Evolutionary conservation across 2,329 filamentous ascomycete genomes (phyloP), one percentile per base, ranked within the genome.

Genomic region (Botrytis fabae): DNA sequence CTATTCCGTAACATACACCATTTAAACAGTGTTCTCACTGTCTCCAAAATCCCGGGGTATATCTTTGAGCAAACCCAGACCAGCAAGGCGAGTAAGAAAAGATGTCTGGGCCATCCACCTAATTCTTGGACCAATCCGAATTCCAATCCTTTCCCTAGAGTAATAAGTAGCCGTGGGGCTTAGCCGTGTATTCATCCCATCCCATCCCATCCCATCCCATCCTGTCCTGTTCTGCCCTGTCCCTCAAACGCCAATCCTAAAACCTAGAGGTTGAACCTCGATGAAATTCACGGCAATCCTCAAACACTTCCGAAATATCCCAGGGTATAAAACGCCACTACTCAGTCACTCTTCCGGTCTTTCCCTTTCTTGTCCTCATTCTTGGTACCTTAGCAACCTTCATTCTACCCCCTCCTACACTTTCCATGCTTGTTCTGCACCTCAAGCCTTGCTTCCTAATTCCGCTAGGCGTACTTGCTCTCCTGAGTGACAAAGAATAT

Each of bases 301-400:
- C 46, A 32, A 66, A 28, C 32, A 65, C 22, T 40, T n/a, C 28
- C 6, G 4, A 3, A 38, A 54, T 20, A n/a, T 28, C 9, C 35
- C 65, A 57, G 35, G 65, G 32, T 54, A 71, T 42, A 35, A 5
- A 66, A 59, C 12, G 10, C 32, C 54, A 60, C 25, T 46, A 59
- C 12, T 48, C 28, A 25, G 32, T 18, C 35, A 61, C 64, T 51
- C 40, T 69, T 25, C 25, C 54, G 7, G 42, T 44, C 46, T 32
- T 32, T 32, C 42, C 59, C n/a, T 63, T 73, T 38, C 71, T 70
- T 9, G n/a, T 63, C 20, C 57, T 73, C 65, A 70, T 70, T 62
- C 65, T 69, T 28, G 57, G 59, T n/a, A 10, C 9, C 44, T 51
- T 65, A 10, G 66, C 64, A 18, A 63, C 28, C 51, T 66, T 66